Evolutionary conservation across 768 basidiomycete species (phyloP), one percentile per base, ranked within the genome.

Genomic region (Tricholoma sp.): DNA sequence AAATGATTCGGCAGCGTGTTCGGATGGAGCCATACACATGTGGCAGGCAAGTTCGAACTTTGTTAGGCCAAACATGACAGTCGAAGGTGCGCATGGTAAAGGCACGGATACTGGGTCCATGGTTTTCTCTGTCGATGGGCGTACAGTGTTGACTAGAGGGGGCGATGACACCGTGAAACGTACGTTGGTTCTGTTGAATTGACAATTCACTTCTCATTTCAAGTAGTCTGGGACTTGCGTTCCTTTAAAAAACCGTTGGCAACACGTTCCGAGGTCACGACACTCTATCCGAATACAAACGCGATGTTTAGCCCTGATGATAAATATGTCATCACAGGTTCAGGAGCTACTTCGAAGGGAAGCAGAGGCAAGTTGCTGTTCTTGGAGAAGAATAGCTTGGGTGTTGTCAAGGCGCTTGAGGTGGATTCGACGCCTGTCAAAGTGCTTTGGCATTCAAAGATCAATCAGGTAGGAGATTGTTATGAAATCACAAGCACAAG

Each of bases 81-180:
- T 90, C 47, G 94, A 98, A 68, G 86, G 82, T 35, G 96, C 96
- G 4, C 97, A 98, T 68, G 73, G 72, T 31, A 97, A 93, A 71
- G 85, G 83, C 35, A 90, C 87, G 0, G 92, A 94, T 65, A 93
- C 88, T 1, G 92, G 94, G 5, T 91, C 91, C 0, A 66, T 98
- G 46, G 83, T 84, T 11, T 98, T 97, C 69, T 91, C 93, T 8
- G 81, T 94, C 50, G 97, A 99, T 66, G 90, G 91, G 1, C 78
- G 81, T 58, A 91, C 89, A 19, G 72, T 98, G 31, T 79, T 94
- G 57, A 95, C 93, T 5, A 79, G 97, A 65, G 94, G 96, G 39
- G 93, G 91, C 1, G 97, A 99, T 73, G 89, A 95, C 68, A 96
- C 94, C 1, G 88, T 98, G 56, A 99, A 98, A 74, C 71, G 96